These are phyloP conservation scores for Alternaria rosae DNA, from an alignment of 2,329 filamentous ascomycete genomes.

Conservation along the genomic window DNA sequence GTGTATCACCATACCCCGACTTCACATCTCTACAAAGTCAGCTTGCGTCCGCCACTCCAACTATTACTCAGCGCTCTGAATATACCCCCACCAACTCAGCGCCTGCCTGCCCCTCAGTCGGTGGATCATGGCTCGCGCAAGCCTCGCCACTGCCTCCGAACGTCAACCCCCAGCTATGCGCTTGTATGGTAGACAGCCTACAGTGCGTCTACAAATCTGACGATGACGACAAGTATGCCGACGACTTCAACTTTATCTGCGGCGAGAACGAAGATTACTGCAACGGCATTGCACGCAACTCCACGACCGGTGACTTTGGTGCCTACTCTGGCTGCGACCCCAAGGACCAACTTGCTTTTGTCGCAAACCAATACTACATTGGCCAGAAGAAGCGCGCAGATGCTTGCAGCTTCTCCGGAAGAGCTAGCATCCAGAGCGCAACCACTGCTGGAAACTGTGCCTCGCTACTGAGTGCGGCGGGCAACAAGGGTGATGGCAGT, in stretches of 20 bases:
- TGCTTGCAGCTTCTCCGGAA: slow-evolving; percentile 75
- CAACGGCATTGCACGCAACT: slow-evolving; percentile 71
- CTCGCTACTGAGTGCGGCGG: slow-evolving; percentile 67
- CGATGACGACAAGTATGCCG: slow-evolving; percentile 65
- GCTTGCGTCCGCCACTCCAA: slow-evolving; percentile 71
- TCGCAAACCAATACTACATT: slow-evolving; percentile 74
- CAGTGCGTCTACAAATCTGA: slow-evolving; percentile 72
- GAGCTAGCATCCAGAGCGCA: slow-evolving; percentile 64
- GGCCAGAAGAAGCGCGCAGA: slow-evolving; percentile 55
- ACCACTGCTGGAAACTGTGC: slow-evolving; percentile 62
- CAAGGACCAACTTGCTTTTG: slow-evolving; percentile 75
- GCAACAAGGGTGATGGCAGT: slow-evolving; percentile 63
- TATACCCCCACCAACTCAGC: slow-evolving; percentile 77
- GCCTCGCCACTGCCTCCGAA: slow-evolving; percentile 76
- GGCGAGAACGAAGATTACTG: slow-evolving; percentile 64
- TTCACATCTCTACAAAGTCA: slow-evolving; percentile 75
- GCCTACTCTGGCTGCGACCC: slow-evolving; percentile 77
- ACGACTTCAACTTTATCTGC: slow-evolving; percentile 79
- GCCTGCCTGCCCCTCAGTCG: slow-evolving; percentile 73
- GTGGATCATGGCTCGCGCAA: slow-evolving; percentile 72
- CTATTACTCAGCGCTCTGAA: slow-evolving; percentile 66
- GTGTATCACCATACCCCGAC: slow-evolving; percentile 71
- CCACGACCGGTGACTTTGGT: slow-evolving; percentile 73
- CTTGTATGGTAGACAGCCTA: slow-evolving; percentile 80
- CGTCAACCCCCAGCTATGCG: slow-evolving; percentile 80